These are phyloP conservation scores for Syncephalastrum contaminatum DNA, from an alignment of 371 early-diverging fungal genomes.

Conservation along the genomic window DNA sequence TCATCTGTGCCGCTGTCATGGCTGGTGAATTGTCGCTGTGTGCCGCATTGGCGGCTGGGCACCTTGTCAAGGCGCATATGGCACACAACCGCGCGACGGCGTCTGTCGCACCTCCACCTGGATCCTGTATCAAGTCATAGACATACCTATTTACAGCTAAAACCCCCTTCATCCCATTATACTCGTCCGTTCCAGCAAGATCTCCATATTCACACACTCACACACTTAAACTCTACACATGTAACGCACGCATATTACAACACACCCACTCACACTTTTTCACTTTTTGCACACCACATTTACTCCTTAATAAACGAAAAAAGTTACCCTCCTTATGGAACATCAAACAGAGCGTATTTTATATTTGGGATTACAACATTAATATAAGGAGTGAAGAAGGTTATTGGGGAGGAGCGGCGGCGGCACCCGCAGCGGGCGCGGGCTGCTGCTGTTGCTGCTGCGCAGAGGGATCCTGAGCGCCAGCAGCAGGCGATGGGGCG, in stretches of 20 bases:
- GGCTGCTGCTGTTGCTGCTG: neutral
- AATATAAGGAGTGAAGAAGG: no score
- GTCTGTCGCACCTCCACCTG: slow-evolving; percentile 12
- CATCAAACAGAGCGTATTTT: no score
- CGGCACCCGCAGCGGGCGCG: slow-evolving; percentile 1
- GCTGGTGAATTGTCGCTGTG: slow-evolving; percentile 92
- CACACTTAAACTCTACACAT: neutral
- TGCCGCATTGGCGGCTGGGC: slow-evolving; percentile 83
- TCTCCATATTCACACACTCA: no score
- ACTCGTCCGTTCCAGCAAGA: neutral
- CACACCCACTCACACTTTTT: neutral
- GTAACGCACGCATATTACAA: neutral
- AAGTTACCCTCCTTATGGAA: neutral
- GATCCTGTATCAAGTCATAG: slow-evolving; percentile 25
- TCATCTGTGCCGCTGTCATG: slow-evolving; percentile 92
- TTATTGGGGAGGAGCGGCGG: slow-evolving; percentile 1
- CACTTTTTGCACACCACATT: neutral
- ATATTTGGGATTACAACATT: no score
- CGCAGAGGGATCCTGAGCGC: neutral
- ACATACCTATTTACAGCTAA: neutral
- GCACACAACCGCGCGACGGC: slow-evolving; percentile 70
- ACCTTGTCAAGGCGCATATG: slow-evolving; percentile 84
- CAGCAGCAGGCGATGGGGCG: no score
- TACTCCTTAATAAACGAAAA: neutral
- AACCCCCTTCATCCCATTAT: neutral